These are phyloP conservation scores for Cairneyella variabilis DNA, from an alignment of 495 filamentous ascomycete genomes.

Conservation along the genomic window DNA sequence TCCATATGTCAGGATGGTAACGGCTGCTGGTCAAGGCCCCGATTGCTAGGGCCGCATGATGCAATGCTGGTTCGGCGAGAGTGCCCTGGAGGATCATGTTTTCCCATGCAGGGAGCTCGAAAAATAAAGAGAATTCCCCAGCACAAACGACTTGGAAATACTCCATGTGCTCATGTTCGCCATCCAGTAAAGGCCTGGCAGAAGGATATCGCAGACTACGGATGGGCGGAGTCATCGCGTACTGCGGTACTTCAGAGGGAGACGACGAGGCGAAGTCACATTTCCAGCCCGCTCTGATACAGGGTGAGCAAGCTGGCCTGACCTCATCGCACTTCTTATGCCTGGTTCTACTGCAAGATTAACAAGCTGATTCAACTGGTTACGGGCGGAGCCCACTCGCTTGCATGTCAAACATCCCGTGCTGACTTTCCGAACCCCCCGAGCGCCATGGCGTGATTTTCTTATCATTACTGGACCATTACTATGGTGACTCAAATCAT, in stretches of 20 bases:
- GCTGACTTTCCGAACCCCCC: constrained; percentile 18
- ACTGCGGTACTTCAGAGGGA: constrained; percentile 9
- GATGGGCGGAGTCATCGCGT: constrained; percentile 15
- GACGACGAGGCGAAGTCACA: constrained; percentile 32
- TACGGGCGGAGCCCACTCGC: constrained; percentile 16
- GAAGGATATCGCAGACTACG: constrained; percentile 20
- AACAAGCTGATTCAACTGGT: constrained; percentile 12
- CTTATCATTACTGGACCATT: constrained; percentile 16
- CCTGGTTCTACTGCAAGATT: constrained; percentile 21
- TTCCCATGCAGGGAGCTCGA: constrained; percentile 23
- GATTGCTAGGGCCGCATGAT: constrained; percentile 25
- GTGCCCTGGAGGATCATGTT: constrained; percentile 21
- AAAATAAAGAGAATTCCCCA: constrained; percentile 23
- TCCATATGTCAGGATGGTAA: constrained; percentile 19
- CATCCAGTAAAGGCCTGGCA: constrained; percentile 21
- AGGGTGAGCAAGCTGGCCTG: constrained; percentile 44
- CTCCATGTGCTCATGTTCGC: constrained; percentile 23
- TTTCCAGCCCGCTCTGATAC: constrained; percentile 39
- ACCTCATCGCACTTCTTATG: constrained; percentile 48
- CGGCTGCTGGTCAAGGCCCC: constrained; percentile 20
- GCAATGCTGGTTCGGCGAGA: constrained; percentile 20
- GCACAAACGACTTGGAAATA: constrained; percentile 24
- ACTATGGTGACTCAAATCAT: constrained; percentile 19
- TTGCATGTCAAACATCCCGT: constrained; percentile 26
- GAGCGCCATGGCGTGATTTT: constrained; percentile 19